phyloP scores from a whole-genome alignment of 805 yeast species.

The Saccharomycopsis babjevae region DNA sequence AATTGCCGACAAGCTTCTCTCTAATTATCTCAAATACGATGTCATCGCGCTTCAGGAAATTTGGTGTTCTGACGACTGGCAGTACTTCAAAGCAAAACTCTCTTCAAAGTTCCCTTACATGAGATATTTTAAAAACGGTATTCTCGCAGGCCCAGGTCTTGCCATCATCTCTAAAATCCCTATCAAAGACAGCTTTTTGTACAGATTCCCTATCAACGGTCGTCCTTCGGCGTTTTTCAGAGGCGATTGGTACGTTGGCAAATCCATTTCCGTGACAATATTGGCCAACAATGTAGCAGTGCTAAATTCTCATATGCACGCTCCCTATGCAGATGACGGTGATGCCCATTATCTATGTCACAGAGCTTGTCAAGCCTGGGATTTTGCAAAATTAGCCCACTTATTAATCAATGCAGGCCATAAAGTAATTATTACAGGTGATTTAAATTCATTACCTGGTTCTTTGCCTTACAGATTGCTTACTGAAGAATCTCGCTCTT shows the following conservation, averaged over 20 bases:
- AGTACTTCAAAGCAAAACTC: conserved; percentile 41
- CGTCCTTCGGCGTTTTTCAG: conserved; percentile 86
- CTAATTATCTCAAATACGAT: conserved; percentile 44
- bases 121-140: conserved; percentile 72
- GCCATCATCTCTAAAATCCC: conserved; percentile 79
- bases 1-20: conserved; percentile 53
- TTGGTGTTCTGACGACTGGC: conserved; percentile 85
- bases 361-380: conserved; percentile 95
- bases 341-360: conserved; percentile 88
- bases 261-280: conserved; percentile 67
- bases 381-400: conserved; percentile 58
- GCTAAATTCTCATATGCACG: conserved; percentile 92
- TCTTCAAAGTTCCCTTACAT: conserved; percentile 44
- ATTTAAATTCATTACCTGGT: conserved; percentile 81
- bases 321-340: conserved; percentile 77
- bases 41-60: conserved; percentile 90
- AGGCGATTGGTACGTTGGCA: conserved; percentile 98
- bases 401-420: conserved; percentile 64
- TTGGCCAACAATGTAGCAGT: conserved; percentile 51
- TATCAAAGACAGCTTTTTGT: conserved; percentile 65
- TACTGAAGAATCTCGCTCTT: conserved; percentile 53
- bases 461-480: conserved; percentile 71
- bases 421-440: conserved; percentile 85
- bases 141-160: conserved; percentile 86
- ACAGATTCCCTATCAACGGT: conserved; percentile 87